Evolutionary conservation across 2,329 filamentous ascomycete genomes (phyloP), one percentile per base, ranked within the genome.

Genomic region (Keithomyces neogunnii): DNA sequence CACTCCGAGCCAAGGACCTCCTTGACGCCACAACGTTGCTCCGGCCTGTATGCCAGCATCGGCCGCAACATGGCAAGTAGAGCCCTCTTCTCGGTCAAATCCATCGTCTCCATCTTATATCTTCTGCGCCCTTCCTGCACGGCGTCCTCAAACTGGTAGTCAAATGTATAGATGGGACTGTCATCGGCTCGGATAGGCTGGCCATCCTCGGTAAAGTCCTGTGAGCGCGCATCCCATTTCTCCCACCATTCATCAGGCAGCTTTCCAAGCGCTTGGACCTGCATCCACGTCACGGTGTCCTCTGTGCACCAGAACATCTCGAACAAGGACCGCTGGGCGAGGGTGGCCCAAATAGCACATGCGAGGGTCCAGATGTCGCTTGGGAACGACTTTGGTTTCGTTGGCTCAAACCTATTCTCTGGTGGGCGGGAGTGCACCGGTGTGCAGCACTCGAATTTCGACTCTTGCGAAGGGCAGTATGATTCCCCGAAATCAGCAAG

Each of bases 291-390:
- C 50, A 5, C 38, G 38, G 5, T 5, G 38, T 40, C 38, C n/a
- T 40, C 38, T 13, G 13, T 40, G 28, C n/a, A 5, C 30, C 29
- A 35, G 28, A 46, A 46, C 30, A n/a, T 2, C 11, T 59, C 57
- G n/a, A 60, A 60, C 3, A 59, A 44, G 7, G 57, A 55, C 11
- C 51, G 45, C 19, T 60, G 54, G 31, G 54, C 57, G 33, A 59
- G 49, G 13, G 58, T 47, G 2, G 51, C 59, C 57, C 57, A 59
- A 6, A 59, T 53, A 7, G 56, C 51, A 47, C 57, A 59, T 9
- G 54, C 57, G n/a, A 59, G 51, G 11, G 56, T 59, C 57, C 57
- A 59, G 3, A 59, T 50, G 28, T 59, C 57, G 9, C 56, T 55
- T 35, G 52, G 49, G 33, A 60, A 60, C 5, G 57, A 56, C 4